phyloP scores from a whole-genome alignment of 495 filamentous ascomycete genomes.

The Annulohypoxylon stygium region DNA sequence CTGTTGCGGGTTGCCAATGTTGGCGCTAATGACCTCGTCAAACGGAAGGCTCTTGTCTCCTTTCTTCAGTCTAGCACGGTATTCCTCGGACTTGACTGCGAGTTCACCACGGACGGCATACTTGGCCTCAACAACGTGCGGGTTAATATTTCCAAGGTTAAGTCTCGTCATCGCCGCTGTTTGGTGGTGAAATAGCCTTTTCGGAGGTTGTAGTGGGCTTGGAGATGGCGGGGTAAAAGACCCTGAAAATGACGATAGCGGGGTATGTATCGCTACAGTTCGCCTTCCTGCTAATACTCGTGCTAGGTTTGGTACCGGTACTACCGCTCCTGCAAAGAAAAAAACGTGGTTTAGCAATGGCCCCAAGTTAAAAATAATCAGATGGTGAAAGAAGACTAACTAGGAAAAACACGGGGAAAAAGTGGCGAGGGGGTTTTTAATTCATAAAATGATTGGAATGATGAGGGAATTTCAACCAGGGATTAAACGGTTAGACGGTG shows the following conservation, averaged over 20 bases:
- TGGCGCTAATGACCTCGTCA: conserved; percentile 90
- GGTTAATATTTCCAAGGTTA: conserved; percentile 91
- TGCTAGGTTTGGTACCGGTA: conserved; percentile 16
- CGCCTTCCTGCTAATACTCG: background rate
- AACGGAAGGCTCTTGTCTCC: conserved; percentile 80
- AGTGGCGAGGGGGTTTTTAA: conserved; percentile 17
- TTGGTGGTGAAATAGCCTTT: conserved; percentile 54
- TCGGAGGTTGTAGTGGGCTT: conserved; percentile 30
- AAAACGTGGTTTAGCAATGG: conserved; percentile 11
- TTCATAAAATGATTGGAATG: conserved; percentile 18
- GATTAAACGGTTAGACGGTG: conserved; percentile 1
- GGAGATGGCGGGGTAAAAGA: conserved; percentile 47
- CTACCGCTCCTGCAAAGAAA: conserved; percentile 32
- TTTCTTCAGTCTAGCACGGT: conserved; percentile 74
- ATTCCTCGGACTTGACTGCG: conserved; percentile 89
- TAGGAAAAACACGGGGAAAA: conserved; percentile 1
- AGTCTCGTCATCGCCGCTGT: conserved; percentile 70
- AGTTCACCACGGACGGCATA: conserved; percentile 98
- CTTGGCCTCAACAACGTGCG: conserved; percentile 82
- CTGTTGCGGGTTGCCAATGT: conserved; percentile 99
- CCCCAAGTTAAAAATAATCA: background rate
- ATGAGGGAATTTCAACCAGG: conserved; percentile 34
- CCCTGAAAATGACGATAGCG: conserved; percentile 37
- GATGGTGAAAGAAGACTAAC: conserved; percentile 10
- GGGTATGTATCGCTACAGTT: conserved; percentile 29